phyloP scores from a whole-genome alignment of 768 basidiomycete species.

The Leccinum imitatum region DNA sequence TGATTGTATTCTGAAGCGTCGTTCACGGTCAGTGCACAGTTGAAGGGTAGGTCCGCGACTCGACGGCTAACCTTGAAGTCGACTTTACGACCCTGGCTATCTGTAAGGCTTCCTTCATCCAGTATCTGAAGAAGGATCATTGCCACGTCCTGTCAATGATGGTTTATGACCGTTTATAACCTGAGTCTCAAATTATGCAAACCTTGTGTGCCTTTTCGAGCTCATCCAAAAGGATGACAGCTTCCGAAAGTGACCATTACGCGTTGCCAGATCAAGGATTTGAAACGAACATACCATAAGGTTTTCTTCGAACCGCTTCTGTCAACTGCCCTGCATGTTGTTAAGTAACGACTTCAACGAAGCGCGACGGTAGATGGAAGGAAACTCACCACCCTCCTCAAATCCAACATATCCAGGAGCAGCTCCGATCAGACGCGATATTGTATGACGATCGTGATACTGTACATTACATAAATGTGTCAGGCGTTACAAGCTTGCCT shows the following conservation, averaged over 20 bases:
- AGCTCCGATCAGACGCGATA: slow-evolving; percentile 87
- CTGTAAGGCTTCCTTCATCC: slow-evolving; percentile 87
- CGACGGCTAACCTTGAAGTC: slow-evolving; percentile 68
- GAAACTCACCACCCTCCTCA: slow-evolving; percentile 61
- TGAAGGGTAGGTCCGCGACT: background rate
- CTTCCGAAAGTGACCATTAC: slow-evolving; percentile 25
- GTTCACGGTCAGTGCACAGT: background rate
- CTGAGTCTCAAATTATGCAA: background rate
- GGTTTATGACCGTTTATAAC: background rate
- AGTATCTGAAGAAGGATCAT: slow-evolving; percentile 91
- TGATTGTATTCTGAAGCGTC: slow-evolving; percentile 74
- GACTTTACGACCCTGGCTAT: slow-evolving; percentile 89
- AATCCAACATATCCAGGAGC: slow-evolving; percentile 80
- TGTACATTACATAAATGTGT: too few species aligned
- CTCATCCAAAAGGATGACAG: slow-evolving; percentile 67
- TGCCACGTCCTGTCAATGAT: slow-evolving; percentile 63
- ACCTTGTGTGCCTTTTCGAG: slow-evolving; percentile 84
- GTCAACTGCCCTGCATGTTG: slow-evolving; percentile 50
- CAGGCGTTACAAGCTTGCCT: too few species aligned
- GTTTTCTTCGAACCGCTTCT: slow-evolving; percentile 61
- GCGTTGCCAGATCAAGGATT: background rate
- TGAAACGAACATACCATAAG: slow-evolving; percentile 42
- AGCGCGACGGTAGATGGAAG: background rate
- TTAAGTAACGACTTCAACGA: background rate
- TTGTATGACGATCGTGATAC: slow-evolving; percentile 32